phyloP scores from a whole-genome alignment of 108 stramenopile species.

The Phaeodactylum tricornutum region DNA sequence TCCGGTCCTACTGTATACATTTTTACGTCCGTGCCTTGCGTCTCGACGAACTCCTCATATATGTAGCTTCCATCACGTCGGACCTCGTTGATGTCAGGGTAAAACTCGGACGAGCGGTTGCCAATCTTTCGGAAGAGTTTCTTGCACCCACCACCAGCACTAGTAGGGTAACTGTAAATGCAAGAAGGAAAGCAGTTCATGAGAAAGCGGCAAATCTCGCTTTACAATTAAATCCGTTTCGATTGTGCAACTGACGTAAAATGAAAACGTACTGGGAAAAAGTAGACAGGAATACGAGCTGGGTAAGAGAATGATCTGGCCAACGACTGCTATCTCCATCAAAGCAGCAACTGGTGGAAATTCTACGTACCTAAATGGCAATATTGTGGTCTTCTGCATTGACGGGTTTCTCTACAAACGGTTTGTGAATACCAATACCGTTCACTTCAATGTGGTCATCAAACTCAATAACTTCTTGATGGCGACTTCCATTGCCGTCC shows the following conservation, averaged over 20 bases:
- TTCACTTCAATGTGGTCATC: constrained; percentile 95
- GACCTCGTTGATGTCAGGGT: constrained; percentile 86
- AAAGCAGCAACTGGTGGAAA: too few relatives aligned
- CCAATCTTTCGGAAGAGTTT: constrained; percentile 95
- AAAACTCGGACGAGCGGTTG: constrained; percentile 84
- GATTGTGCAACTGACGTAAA: too few relatives aligned
- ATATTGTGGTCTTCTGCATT: constrained; percentile 99
- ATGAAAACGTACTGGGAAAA: too few relatives aligned
- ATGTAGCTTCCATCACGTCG: constrained; percentile 90
- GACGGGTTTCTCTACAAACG: constrained; percentile 99
- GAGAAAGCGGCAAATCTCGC: too few relatives aligned
- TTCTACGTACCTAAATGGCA: too few relatives aligned
- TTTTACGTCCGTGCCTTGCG: constrained; percentile 98
- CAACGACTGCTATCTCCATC: too few relatives aligned
- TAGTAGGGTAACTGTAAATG: constrained; percentile 74
- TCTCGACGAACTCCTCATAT: constrained; percentile 96
- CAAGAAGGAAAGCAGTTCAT: too few relatives aligned
- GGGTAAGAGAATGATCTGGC: too few relatives aligned
- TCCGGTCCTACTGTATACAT: constrained; percentile 97
- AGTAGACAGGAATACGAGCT: too few relatives aligned
- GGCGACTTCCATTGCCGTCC: constrained; percentile 41
- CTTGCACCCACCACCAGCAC: constrained; percentile 96
- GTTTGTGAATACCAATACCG: constrained; percentile 90
- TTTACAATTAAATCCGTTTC: too few relatives aligned
- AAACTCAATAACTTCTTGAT: constrained; percentile 64